Base-by-base conservation (phyloP, 495 filamentous ascomycete species). In the Penicillium argentinense region DNA sequence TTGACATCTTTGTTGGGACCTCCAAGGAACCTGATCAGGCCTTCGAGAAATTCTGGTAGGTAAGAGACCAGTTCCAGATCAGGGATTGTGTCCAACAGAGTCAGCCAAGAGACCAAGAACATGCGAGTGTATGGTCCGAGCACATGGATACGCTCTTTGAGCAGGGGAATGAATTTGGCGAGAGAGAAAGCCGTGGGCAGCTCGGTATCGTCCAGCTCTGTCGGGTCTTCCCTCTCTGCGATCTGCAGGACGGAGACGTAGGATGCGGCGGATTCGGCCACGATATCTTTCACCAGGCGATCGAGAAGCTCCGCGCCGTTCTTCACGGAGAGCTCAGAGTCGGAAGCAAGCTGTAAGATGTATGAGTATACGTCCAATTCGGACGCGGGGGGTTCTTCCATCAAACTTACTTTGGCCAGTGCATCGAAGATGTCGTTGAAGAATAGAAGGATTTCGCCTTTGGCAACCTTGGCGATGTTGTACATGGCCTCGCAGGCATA, bases 401-500 rank as follows among this genome's bases (percentile, higher is more conserved):
- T 16, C 9, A 9, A 7, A 9, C 68, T 51, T 68, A 96, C 92
- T 81, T 96, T 99, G 69, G 91, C 93, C 30, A 99, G 66, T 9
- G 93, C 90, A 69, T 97, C 95, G 60, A 99, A 99, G 32, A 97
- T 91, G 40, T 97, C 85, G 63, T 99, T 97, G 71, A 97, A 99
- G 71, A 95, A 97, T 16, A 91, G 77, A 49, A 97, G 64, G 23
- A 96, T 93, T 64, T 99, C 95, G 33, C 95, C 95, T 65, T 99
- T 99, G 17, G 95, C 93, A 7, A 97, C 93, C 72, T 98, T 98
- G 51, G 95, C 91, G 59, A 99, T 97, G 59, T 99, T 99, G 66
- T 99, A 99, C 95, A 99, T 99, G 69, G 91, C 93, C 78, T 99
- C 95, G 71, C 95, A 99, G 36, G 95, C 95, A 68, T 99, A 99